Evolutionary conservation across 108 stramenopile genomes (phyloP).

Genomic region (Seminavis robusta): DNA sequence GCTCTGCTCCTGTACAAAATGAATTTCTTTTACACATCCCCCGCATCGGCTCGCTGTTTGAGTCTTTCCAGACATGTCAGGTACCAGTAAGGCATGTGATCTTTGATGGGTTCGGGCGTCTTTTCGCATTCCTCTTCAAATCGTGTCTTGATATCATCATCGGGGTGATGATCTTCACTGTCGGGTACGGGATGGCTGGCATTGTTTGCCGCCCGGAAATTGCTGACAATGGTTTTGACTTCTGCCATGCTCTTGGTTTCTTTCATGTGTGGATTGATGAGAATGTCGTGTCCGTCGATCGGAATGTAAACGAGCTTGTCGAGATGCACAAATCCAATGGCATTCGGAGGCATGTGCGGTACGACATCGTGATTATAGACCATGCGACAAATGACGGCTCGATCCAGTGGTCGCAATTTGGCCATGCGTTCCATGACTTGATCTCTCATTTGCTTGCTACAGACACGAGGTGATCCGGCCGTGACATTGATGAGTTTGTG

Average conservation of each 20-base stretch:
- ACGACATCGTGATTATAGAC: slow-evolving; percentile 27
- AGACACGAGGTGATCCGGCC: slow-evolving; percentile 25
- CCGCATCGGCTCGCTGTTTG: too few species aligned
- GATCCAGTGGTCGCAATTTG: slow-evolving; percentile 5
- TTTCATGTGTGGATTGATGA: slow-evolving; percentile 24
- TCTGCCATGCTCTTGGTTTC: background rate
- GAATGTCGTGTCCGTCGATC: slow-evolving; percentile 10
- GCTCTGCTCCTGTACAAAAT: too few species aligned
- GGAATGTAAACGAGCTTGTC: slow-evolving; percentile 24
- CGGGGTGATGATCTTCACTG: too few species aligned
- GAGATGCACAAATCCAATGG: slow-evolving; percentile 12
- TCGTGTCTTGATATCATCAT: background rate
- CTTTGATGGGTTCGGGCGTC: background rate
- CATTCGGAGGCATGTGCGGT: slow-evolving; percentile 10
- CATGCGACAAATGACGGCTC: slow-evolving; percentile 18
- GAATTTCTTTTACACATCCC: too few species aligned
- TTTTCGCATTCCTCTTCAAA: slow-evolving; percentile 10
- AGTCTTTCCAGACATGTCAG: slow-evolving; percentile 3
- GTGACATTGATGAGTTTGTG: slow-evolving; percentile 18
- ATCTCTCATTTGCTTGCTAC: slow-evolving; percentile 6
- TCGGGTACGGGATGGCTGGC: too few species aligned
- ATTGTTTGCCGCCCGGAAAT: too few species aligned
- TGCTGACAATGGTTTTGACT: background rate
- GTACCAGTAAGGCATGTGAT: slow-evolving; percentile 17
- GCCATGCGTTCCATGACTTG: slow-evolving; percentile 8